These are phyloP conservation scores for Arthrinium phaeospermum DNA, from an alignment of 2,329 filamentous ascomycete species.

Conservation along the genomic window DNA sequence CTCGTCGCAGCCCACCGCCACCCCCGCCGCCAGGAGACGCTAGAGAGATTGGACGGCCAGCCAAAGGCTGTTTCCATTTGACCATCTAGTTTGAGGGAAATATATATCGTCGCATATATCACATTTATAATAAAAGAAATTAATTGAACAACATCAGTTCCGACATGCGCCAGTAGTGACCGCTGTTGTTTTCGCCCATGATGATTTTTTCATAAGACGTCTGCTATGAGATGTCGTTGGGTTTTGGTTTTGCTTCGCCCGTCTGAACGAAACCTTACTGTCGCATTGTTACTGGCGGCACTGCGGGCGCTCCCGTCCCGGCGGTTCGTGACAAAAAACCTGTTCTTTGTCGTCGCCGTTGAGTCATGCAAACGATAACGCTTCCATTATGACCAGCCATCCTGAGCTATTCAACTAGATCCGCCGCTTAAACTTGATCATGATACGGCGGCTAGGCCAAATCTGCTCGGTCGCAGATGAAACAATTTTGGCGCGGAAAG, in stretches of 20 bases:
- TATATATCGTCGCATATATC: conserved; percentile 1
- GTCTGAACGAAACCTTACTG: not conserved
- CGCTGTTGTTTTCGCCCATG: not conserved
- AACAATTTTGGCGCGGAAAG: not conserved
- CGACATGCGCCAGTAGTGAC: not conserved
- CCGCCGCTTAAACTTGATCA: no score
- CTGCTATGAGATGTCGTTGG: not conserved
- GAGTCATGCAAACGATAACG: not conserved
- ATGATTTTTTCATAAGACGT: no score
- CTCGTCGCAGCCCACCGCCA: conserved; percentile 15
- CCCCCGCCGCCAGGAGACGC: conserved; percentile 10
- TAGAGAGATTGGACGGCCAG: not conserved
- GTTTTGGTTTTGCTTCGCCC: not conserved
- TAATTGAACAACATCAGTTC: not conserved
- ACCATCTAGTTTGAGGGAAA: not conserved
- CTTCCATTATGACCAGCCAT: not conserved
- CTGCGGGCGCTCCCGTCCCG: conserved; percentile 10
- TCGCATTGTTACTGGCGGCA: no score
- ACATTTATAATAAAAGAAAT: conserved; percentile 5
- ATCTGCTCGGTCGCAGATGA: not conserved
- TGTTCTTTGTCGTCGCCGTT: not conserved
- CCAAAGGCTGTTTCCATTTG: not conserved
- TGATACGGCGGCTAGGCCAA: not conserved
- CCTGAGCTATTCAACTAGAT: no score
- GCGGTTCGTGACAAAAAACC: not conserved